Base-by-base conservation (phyloP, 2,329 filamentous ascomycete species). In the Neonectria coccinea region DNA sequence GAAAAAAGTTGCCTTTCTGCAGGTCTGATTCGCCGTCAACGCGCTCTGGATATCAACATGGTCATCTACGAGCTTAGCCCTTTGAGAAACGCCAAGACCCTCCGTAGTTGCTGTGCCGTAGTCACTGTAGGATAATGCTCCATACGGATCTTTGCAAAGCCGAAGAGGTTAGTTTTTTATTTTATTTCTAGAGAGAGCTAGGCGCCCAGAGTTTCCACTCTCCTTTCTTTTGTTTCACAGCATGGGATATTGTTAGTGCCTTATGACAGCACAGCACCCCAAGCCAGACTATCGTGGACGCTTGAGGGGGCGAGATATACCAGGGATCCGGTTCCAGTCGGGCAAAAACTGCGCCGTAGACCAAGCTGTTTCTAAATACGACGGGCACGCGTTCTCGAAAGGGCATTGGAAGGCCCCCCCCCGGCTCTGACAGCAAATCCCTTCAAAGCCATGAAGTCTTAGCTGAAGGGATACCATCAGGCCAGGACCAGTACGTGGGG, bases 231-330 rank as follows among this genome's bases (percentile, higher is more conserved):
- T 29, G 71, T 73, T 59, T 53, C 58, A 73, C 71, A 36, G 62
- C 70, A 73, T 71, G 44, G 47, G 61, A 56, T 69, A 64, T 73
- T 69, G 62, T 59, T 67, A 63, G 67, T 61, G 65, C 62, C 61
- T 63, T 42, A 59, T 59, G 64, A 56, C 59, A 68, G 51, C 59
- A 65, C 50, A 33, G 31, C 31, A 33, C 31, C 36, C 36, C 36
- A 39, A 42, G 54, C 51, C 42, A 59, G 50, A 27, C 45, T 52
- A 59, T 64, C 50, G 45, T 60, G 22, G 53, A 51, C 39, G 41
- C 39, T 22, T 63, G 58, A 66, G 68, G 68, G 62, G 70, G 58
- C 58, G 58, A 55, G 22, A 50, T 59, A 66, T 65, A 65, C 51
- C 52, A 59, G 52, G 59, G 52, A 66, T 56, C 64, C 62, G 65